Base-by-base conservation (phyloP, 371 early-diverging fungal genomes). In the Mortierella sp. region DNA sequence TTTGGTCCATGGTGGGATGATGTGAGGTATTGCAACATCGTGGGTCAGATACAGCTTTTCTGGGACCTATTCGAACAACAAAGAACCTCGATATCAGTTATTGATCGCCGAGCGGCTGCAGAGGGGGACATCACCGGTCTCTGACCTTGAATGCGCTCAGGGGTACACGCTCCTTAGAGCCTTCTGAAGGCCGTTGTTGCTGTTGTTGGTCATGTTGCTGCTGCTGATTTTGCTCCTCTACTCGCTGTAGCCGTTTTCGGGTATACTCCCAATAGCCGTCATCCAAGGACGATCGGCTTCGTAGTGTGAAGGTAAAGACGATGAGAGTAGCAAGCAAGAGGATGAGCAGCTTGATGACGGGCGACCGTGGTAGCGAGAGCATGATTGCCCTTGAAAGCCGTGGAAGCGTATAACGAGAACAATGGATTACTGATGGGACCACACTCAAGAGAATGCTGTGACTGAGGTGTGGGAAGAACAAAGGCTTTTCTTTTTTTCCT, bases 1-100 rank as follows among this genome's bases (percentile, higher is more conserved):
- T 14, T 57, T 28, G 8, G 76, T 74, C 76, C 76, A 74, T 9
- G 63, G 29, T 0, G 76, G 76, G 43, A 68, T 59, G 25, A 51
- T 48, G 1, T 60, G 60, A 13, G 76, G 76, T 49, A 74, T 68
- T 14, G 76, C 76, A 12, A 74, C 61, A 27, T 74, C 76, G 48
- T 74, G 76, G 14, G 68, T 74, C 22, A 63, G 61, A 34, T 74
- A 34, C 13, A 74, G 61, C 28, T 41, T 34, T 21, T 67, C 61
- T 24, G 76, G 68, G 13, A 74, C 68, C 76, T 74, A 52, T n/a
- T n/a, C n/a, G n/a, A n/a, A n/a, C n/a, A n/a, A n/a, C n/a, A n/a
- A n/a, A n/a, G n/a, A n/a, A n/a, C n/a, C n/a, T n/a, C n/a, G n/a
- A n/a, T n/a, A n/a, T n/a, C n/a, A n/a, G n/a, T n/a, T n/a, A n/a